Evolutionary conservation across 352 stramenopile species (phyloP).

Genomic region (Globisporangium viniferum): DNA sequence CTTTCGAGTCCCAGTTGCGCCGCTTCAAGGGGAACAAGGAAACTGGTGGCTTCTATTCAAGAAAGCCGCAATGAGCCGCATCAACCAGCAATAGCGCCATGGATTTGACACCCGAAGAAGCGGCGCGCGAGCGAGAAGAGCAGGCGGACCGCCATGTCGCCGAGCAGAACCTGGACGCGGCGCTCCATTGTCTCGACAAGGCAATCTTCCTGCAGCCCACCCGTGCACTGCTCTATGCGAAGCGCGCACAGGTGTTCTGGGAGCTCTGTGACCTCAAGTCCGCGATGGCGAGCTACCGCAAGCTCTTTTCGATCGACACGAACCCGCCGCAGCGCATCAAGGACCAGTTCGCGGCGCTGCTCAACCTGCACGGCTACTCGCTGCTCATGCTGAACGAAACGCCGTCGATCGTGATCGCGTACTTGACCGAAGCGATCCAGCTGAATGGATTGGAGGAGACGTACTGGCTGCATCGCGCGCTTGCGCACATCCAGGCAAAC

Average conservation of each 20-base stretch:
- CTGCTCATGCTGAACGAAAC: conserved; percentile 55
- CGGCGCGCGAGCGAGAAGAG: conserved; percentile 40
- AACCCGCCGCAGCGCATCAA: conserved; percentile 67
- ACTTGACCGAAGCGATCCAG: conserved; percentile 73
- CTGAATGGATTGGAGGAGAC: conserved; percentile 67
- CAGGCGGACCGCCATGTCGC: conserved; percentile 40
- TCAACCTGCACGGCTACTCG: conserved; percentile 71
- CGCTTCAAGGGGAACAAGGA: conserved; percentile 8
- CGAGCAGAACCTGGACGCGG: conserved; percentile 35
- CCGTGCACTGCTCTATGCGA: conserved; percentile 48
- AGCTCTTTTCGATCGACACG: conserved; percentile 57
- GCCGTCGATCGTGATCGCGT: conserved; percentile 54
- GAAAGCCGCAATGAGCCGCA: neutral
- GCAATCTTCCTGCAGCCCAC: conserved; percentile 71
- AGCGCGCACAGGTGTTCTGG: conserved; percentile 67
- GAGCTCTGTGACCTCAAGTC: conserved; percentile 78
- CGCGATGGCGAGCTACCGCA: conserved; percentile 75
- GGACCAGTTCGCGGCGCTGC: conserved; percentile 66
- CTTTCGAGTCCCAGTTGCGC: conserved; percentile 6
- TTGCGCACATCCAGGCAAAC: conserved; percentile 60
- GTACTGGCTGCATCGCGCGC: conserved; percentile 73
- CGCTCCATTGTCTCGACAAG: conserved; percentile 63
- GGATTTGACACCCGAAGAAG: conserved; percentile 49
- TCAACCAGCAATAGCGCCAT: conserved; percentile 4
- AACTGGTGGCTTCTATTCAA: neutral